Base-by-base conservation (phyloP, 257 asterid genomes). In the Scutellaria barbata region DNA sequence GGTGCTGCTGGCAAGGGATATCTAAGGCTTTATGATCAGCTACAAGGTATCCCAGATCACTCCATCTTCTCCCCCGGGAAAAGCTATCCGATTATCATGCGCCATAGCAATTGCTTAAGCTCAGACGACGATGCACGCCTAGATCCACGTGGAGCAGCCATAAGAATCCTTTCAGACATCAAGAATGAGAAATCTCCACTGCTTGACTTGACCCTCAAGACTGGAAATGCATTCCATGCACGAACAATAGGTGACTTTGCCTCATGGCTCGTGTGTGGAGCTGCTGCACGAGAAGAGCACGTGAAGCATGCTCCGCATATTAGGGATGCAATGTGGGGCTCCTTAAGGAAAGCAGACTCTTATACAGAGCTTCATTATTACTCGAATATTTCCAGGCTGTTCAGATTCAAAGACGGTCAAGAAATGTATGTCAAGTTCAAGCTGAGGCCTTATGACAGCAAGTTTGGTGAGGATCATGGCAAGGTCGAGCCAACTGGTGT, bases 61-160 rank as follows among this genome's bases (percentile, higher is more conserved):
- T 43, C 67, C 51, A 81, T 86, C 66, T 86, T 88, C 79, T 47
- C 78, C 11, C 78, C 81, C 0, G 89, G 90, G 39, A 77, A 73
- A 65, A 71, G 13, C 0, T 88, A 83, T 52, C 25, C 86, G 4
- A 46, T 86, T 46, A 42, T 86, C 45, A 52, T 88, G 17, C 85
- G 92, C 63, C 92, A 88, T 51, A 88, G 92, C 47, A 88, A 86
- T 58, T 86, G 90, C 66, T 80, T 86, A 43, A 88, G 92, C 84
- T 81, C 90, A 4, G 92, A 88, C 55, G 92, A 88, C 42, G 92
- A 88, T 68, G 92, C 90, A 46, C 76, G 95, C 2, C 76, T 80
- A 3, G 92, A 88, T 56, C 90, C 89, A 7, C 85, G 92, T 18
- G 95, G 92, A 1, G 89, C 89, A 35, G 92, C 92, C 12, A 56